Percentiles rank a stretch among this genome's conserved stretches.
These are phyloP conservation scores for Pseudodiploospora longispora DNA, from an alignment of 2,329 filamentous ascomycete genomes.

Conservation along the genomic window DNA sequence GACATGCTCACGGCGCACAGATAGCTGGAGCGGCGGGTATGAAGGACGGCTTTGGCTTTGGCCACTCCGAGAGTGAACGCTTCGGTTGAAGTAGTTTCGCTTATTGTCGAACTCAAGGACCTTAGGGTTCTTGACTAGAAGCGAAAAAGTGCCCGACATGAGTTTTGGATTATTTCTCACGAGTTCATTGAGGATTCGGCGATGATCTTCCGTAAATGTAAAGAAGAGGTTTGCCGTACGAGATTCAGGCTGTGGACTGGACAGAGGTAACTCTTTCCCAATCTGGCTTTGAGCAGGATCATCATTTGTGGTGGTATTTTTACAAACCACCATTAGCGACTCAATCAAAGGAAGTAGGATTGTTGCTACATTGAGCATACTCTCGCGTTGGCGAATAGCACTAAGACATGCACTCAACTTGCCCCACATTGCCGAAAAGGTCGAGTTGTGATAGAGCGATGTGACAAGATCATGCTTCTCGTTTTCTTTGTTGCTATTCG, in stretches of 20 bases:
- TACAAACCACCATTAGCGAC: slow-evolving; percentile 97
- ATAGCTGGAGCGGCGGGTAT: slow-evolving; percentile 68
- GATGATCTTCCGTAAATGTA: slow-evolving; percentile 93
- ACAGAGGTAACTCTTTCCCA: slow-evolving; percentile 61
- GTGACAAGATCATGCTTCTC: slow-evolving; percentile 80
- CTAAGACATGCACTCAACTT: slow-evolving; percentile 83
- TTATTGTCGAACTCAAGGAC: slow-evolving; percentile 99
- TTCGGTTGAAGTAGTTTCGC: slow-evolving; percentile 95
- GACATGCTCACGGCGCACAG: slow-evolving; percentile 85
- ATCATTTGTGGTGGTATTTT: slow-evolving; percentile 82
- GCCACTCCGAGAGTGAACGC: slow-evolving; percentile 66
- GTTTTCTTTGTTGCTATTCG: slow-evolving; percentile 43
- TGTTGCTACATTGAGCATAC: slow-evolving; percentile 94
- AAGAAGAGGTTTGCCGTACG: slow-evolving; percentile 91
- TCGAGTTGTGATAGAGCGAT: slow-evolving; percentile 81
- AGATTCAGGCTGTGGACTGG: slow-evolving; percentile 68
- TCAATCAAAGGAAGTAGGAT: slow-evolving; percentile 92
- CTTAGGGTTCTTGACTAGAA: slow-evolving; percentile 97
- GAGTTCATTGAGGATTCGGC: slow-evolving; percentile 94
- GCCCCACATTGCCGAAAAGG: slow-evolving; percentile 85
- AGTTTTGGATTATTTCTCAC: slow-evolving; percentile 95
- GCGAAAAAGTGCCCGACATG: slow-evolving; percentile 95
- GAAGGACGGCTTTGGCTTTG: slow-evolving; percentile 62
- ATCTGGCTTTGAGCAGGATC: slow-evolving; percentile 41
- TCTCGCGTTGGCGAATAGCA: slow-evolving; percentile 83